Base-by-base conservation (phyloP, 2,329 filamentous ascomycete genomes). In the Stagonosporopsis cucurbitacearum region DNA sequence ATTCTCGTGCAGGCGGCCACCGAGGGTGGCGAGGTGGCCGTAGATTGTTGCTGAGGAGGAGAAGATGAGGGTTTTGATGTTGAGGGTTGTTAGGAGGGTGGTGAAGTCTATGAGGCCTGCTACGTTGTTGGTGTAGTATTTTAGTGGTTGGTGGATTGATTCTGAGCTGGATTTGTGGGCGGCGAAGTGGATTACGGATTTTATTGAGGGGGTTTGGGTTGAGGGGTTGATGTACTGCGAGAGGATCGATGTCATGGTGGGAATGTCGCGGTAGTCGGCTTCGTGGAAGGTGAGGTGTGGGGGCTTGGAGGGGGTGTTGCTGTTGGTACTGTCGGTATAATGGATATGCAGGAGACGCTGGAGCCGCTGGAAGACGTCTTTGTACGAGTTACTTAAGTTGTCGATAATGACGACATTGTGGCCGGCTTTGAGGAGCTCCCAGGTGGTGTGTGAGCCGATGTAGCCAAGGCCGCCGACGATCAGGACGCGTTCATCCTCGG, bases 71-170 rank as follows among this genome's bases (percentile, higher is more conserved):
- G 80, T 86, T 60, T 83, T 85, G 71, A 88, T 85, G 32, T 79
- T 76, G 66, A 82, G 82, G 44, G 82, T 76, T 35, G 80, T 79
- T 47, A 88, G 78, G 8, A 81, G 76, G 11, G 77, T 70, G 36
- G 84, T 78, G 52, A 88, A 80, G 52, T 84, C 78, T 54, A 88
- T 75, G 1, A 88, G 76, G 0, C 85, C 86, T 54, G 80, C 80
- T 23, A 88, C 82, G 56, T 88, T 88, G 75, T 88, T 88, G 47
- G 80, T 77, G 72, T 88, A 88, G 74, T 88, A 88, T 43, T 81
- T 81, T 40, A 88, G 71, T 0, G 85, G 85, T 28, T 78, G 72
- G 28, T 72, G 67, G 59, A 88, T 86, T 32, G 82, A 86, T 63
- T 88, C 85, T 9, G 79, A 80, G 0, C 87, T 84, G 3, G 85